phyloP scores from a whole-genome alignment of 2,329 filamentous ascomycete genomes.

The Scolecobasidium constrictum region DNA sequence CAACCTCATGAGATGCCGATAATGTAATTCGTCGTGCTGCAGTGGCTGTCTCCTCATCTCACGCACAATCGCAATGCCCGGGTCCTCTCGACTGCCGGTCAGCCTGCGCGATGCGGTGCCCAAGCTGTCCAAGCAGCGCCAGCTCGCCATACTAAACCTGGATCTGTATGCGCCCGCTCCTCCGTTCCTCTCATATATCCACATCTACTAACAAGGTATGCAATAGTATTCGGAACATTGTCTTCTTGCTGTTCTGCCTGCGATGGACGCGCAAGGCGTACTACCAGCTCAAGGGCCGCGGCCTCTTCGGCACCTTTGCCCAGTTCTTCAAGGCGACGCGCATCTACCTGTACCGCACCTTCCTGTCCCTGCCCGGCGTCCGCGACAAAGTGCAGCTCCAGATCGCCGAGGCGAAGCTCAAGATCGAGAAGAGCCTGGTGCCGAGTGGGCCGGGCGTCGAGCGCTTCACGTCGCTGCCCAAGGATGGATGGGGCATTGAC shows the following conservation, averaged over 20 bases:
- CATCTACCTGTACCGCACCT: slow-evolving; percentile 69
- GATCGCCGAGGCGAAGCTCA: slow-evolving; percentile 66
- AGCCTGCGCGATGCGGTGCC: slow-evolving; percentile 58
- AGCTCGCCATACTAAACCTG: slow-evolving; percentile 49
- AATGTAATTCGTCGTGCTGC: neutral
- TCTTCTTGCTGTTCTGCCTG: slow-evolving; percentile 81
- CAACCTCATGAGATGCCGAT: neutral
- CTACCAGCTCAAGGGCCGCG: slow-evolving; percentile 81
- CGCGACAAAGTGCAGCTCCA: slow-evolving; percentile 77
- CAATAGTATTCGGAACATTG: slow-evolving; percentile 67
- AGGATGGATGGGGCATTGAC: slow-evolving; percentile 72
- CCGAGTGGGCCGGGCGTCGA: slow-evolving; percentile 59
- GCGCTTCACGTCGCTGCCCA: slow-evolving; percentile 66
- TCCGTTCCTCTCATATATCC: slow-evolving; percentile 5
- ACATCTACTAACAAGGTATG: neutral
- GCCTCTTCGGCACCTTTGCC: slow-evolving; percentile 65
- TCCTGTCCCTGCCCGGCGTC: slow-evolving; percentile 78
- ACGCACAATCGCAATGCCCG: slow-evolving; percentile 19
- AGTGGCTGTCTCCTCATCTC: neutral
- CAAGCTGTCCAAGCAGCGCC: slow-evolving; percentile 43
- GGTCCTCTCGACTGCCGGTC: slow-evolving; percentile 58
- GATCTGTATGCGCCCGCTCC: slow-evolving; percentile 49
- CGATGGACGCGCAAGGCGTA: slow-evolving; percentile 71
- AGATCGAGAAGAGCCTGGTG: slow-evolving; percentile 76
- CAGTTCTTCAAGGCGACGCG: slow-evolving; percentile 64